Evolutionary conservation across 2,329 filamentous ascomycete genomes (phyloP).

Genomic region (Botrytis aclada): DNA sequence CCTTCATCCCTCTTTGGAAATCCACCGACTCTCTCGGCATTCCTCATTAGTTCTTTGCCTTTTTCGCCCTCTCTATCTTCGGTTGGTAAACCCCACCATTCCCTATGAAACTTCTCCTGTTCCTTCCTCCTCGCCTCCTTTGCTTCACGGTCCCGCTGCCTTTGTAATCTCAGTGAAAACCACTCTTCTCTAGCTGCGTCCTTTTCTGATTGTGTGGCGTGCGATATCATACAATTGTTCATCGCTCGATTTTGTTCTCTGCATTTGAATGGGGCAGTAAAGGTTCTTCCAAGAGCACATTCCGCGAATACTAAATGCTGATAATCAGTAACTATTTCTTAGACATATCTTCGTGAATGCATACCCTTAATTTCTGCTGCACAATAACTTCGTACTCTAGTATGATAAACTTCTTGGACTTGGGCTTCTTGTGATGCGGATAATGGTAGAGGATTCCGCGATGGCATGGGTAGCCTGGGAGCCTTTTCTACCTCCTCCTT

Average conservation of each 20-base stretch:
- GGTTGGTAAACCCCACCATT: conserved; percentile 65
- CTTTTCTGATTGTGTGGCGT: conserved; percentile 80
- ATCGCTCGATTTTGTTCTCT: conserved; percentile 75
- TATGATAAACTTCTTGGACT: conserved; percentile 77
- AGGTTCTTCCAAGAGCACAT: conserved; percentile 81
- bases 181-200: conserved; percentile 90
- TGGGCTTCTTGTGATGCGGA: conserved; percentile 78
- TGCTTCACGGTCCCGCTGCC: conserved; percentile 63
- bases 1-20: conserved; percentile 44
- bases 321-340: conserved; percentile 2
- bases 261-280: conserved; percentile 86
- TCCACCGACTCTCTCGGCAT: conserved; percentile 55
- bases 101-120: conserved; percentile 62
- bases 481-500: conserved; percentile 29
- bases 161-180: conserved; percentile 75
- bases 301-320: conserved; percentile 74
- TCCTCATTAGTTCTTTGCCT: conserved; percentile 51
- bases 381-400: conserved; percentile 73
- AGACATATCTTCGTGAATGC: conserved; percentile 20
- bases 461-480: conserved; percentile 45
- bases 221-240: conserved; percentile 89
- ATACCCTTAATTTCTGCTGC: conserved; percentile 73
- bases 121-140: conserved; percentile 58
- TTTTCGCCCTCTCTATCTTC: conserved; percentile 56
- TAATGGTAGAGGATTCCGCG: conserved; percentile 77